Base-by-base conservation (phyloP, 1,284 basidiomycete genomes). In the Austroboletus novae-zelandiae region DNA sequence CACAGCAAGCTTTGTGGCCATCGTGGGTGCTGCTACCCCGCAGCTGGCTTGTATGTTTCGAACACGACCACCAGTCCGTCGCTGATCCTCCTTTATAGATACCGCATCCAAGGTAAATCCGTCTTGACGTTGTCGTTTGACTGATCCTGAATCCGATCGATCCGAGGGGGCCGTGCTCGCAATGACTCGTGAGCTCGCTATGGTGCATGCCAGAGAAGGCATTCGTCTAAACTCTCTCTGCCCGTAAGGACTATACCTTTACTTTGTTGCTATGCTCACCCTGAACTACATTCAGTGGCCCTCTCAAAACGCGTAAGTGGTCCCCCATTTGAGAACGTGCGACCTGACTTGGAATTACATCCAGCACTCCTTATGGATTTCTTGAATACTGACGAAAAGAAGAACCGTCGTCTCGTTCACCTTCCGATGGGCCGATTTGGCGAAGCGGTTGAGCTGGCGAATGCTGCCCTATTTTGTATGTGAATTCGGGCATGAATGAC, bases 371-470 rank as follows among this genome's bases (percentile, higher is more conserved):
- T 99, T 30, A 99, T 99, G 95, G 89, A 98, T 70, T 98, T 95
- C 79, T 81, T 99, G 62, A 84, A 98, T 73, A 98, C 96, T n/a
- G 79, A 88, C 40, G 95, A 99, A 78, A 98, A 98, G 76, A 84
- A 89, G 57, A 84, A 97, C 55, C 84, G 95, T 43, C 81, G 96
- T 46, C 68, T 98, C 66, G 84, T 93, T 25, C 95, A 98, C 68
- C 80, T 96, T 29, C 96, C 96, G 2, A 93, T 98, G 90, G 96
- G 96, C 52, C 81, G 95, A 52, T 98, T 98, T 69, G 95, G 95
- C 47, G 94, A 98, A 74, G 95, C 95, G 0, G 79, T 98, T 58
- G 95, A 98, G 71, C 81, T 96, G 60, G 95, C 96, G 25, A 89
- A 88, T 64, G 92, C 85, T 37, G 94, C 91, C 11, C 78, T 97